Evolutionary conservation across 768 basidiomycete species (phyloP).

Genomic region (Lepiota brunneoincarnata): DNA sequence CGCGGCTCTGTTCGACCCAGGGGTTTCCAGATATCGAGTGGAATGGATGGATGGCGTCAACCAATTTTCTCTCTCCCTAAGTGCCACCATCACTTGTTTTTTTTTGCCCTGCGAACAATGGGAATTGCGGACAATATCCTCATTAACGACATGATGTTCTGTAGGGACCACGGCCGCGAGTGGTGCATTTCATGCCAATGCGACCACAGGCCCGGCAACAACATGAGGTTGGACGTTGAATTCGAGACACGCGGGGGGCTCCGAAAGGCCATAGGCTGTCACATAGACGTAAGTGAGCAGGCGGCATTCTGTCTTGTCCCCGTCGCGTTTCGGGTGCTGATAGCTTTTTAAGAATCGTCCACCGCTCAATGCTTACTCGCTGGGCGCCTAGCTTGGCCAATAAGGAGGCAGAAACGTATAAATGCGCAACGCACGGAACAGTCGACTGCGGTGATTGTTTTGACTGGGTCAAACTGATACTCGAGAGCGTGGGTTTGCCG

Average conservation of each 20-base stretch:
- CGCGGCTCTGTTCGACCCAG: no score
- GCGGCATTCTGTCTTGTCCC: not conserved
- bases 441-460: constrained; percentile 7
- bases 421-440: constrained; percentile 6
- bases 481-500: not conserved
- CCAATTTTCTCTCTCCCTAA: no score
- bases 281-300: constrained; percentile 10
- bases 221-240: constrained; percentile 18
- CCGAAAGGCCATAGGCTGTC: constrained; percentile 10
- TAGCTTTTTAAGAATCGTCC: not conserved
- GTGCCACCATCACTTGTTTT: not conserved
- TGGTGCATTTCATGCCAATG: constrained; percentile 25
- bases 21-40: no score
- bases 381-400: not conserved
- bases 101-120: not conserved
- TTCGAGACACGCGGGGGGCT: constrained; percentile 11
- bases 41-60: no score
- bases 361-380: constrained; percentile 3
- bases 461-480: not conserved
- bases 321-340: no score
- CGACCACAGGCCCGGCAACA: constrained; percentile 30
- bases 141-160: constrained; percentile 30
- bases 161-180: constrained; percentile 29
- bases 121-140: constrained; percentile 14
- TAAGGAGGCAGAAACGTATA: not conserved